Percentiles rank a stretch among this genome's conserved stretches.
phyloP scores from a whole-genome alignment of 257 asterid species.

The Jasminum sambac region DNA sequence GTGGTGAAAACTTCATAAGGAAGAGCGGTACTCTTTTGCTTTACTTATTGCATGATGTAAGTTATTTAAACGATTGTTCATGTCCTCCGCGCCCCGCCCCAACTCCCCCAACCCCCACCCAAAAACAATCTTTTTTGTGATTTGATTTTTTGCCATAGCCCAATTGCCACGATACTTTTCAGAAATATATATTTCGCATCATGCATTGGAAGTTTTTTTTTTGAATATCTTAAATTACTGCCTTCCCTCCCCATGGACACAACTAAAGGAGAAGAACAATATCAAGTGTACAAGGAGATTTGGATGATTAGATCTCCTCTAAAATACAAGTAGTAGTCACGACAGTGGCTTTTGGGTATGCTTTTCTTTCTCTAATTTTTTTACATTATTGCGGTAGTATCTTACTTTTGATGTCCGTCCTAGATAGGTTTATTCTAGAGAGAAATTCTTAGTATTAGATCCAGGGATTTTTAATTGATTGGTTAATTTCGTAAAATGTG shows the following conservation, averaged over 20 bases:
- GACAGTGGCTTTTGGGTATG: conserved; percentile 97
- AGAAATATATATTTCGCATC: neutral
- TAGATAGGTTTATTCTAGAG: too few relatives aligned
- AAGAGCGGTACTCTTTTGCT: too few relatives aligned
- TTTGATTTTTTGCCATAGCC: conserved; percentile 8
- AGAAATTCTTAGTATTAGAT: too few relatives aligned
- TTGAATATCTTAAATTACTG: neutral
- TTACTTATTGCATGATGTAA: too few relatives aligned
- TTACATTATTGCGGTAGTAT: too few relatives aligned
- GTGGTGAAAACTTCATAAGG: too few relatives aligned
- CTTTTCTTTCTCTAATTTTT: conserved; percentile 19
- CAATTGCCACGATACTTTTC: conserved; percentile 9
- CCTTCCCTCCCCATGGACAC: neutral
- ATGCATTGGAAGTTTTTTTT: neutral
- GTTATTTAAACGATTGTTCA: too few relatives aligned
- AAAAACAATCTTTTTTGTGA: too few relatives aligned
- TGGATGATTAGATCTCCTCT: conserved; percentile 89
- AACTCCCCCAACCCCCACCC: neutral
- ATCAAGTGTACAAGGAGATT: conserved; percentile 15
- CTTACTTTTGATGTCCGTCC: too few relatives aligned
- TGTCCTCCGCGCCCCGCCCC: too few relatives aligned
- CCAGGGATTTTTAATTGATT: too few relatives aligned
- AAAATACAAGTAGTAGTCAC: conserved; percentile 93
- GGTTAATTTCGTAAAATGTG: too few relatives aligned
- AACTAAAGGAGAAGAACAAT: neutral